Percentiles rank a stretch among this genome's conserved stretches.
Evolutionary conservation across 169 alveolate genomes (phyloP).

Genomic region (Sarcocystis neurona): DNA sequence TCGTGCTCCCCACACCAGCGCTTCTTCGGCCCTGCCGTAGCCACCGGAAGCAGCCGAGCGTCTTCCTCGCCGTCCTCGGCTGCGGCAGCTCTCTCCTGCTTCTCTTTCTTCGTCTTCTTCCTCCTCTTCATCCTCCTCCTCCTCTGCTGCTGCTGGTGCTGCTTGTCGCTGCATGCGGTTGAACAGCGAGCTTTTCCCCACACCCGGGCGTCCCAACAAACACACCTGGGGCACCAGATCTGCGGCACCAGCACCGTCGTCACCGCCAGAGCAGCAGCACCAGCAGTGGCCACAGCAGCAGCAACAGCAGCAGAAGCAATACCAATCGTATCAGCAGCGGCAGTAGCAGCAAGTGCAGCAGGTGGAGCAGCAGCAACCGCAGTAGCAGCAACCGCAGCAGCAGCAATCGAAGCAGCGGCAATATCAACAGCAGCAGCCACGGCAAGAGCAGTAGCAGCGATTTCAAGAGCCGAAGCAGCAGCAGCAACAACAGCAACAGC

Average conservation of each 20-base stretch:
- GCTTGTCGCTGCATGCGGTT: slow-evolving; percentile 14
- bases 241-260: neutral
- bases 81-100: too few species aligned
- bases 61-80: too few species aligned
- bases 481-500: neutral
- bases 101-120: too few species aligned
- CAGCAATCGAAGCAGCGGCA: neutral
- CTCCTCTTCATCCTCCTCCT: neutral
- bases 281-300: too few species aligned
- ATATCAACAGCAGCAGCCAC: neutral
- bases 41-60: too few species aligned
- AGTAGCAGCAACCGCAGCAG: neutral
- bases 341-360: neutral
- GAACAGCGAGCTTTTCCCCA: slow-evolving; percentile 48
- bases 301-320: neutral
- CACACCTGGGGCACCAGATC: slow-evolving; percentile 5
- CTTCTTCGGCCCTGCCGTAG: neutral
- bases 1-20: neutral
- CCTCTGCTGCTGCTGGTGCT: neutral
- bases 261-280: too few species aligned
- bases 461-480: neutral
- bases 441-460: neutral
- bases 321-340: neutral
- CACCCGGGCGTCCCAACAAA: slow-evolving; percentile 52
- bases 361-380: neutral